A percentile compares a stretch with the other conserved stretches of the same genome.
Evolutionary conservation across 2,329 filamentous ascomycete genomes (phyloP).

Genomic region (Colletotrichum sp.): DNA sequence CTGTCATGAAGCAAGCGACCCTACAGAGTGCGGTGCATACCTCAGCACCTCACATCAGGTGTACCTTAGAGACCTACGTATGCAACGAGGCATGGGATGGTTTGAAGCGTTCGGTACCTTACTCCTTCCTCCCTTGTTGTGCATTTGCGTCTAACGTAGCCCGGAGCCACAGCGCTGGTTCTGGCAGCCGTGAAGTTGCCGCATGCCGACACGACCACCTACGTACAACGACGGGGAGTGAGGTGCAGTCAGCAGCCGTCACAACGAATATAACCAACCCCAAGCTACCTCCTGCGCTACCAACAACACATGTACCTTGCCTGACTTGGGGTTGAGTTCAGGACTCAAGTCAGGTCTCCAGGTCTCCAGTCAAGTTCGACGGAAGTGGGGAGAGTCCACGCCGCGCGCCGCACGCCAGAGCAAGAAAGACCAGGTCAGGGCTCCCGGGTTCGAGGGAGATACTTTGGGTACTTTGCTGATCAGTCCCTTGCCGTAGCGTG

Average conservation of each 20-base stretch:
- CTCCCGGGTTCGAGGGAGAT: slow-evolving; percentile 10
- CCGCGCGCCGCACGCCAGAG: slow-evolving; percentile 14
- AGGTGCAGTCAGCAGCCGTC: background rate
- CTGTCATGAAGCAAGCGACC: background rate
- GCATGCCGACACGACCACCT: background rate
- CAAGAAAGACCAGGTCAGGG: slow-evolving; percentile 17
- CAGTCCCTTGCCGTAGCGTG: background rate
- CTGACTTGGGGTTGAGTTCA: slow-evolving; percentile 7
- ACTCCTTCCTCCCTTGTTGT: background rate
- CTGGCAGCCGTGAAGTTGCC: background rate
- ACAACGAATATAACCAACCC: background rate
- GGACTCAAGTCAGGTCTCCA: slow-evolving; percentile 4
- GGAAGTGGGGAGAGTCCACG: slow-evolving; percentile 16
- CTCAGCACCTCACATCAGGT: background rate
- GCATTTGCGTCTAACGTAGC: background rate
- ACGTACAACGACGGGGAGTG: background rate
- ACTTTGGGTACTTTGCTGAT: slow-evolving; percentile 13
- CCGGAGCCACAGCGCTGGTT: background rate
- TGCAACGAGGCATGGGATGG: background rate
- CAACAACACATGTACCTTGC: slow-evolving; percentile 2
- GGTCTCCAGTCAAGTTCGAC: slow-evolving; percentile 7
- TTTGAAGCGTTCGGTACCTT: background rate
- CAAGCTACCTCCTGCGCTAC: background rate
- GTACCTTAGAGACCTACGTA: background rate
- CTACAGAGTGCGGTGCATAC: background rate